These are phyloP conservation scores for Epithemia pelagica DNA, from an alignment of 108 stramenopile genomes.

Conservation along the genomic window DNA sequence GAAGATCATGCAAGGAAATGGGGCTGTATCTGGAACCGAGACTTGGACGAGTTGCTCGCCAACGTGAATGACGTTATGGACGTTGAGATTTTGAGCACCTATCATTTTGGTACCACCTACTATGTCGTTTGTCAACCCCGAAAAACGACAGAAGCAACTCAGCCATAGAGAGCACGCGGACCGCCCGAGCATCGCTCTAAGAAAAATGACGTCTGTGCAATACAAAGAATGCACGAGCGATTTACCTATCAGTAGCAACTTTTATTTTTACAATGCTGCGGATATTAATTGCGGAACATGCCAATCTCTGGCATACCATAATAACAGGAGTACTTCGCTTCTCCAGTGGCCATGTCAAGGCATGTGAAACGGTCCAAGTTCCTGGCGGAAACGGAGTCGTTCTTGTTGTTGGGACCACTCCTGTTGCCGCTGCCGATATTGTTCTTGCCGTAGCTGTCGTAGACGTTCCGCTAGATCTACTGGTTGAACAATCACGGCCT, in stretches of 20 bases:
- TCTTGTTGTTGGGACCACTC: slow-evolving; percentile 25
- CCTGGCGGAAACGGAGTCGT: slow-evolving; percentile 30
- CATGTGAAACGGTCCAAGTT: slow-evolving; percentile 30
- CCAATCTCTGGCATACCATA: too few relatives aligned
- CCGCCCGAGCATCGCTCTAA: too few relatives aligned
- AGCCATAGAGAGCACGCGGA: too few relatives aligned
- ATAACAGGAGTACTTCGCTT: too few relatives aligned
- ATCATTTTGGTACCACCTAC: slow-evolving; percentile 92
- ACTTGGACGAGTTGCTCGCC: slow-evolving; percentile 53
- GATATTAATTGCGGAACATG: too few relatives aligned
- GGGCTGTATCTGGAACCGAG: slow-evolving; percentile 90
- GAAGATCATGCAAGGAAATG: slow-evolving; percentile 80
- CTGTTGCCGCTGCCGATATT: slow-evolving; percentile 18
- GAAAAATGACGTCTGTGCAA: too few relatives aligned
- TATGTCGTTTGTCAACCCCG: slow-evolving; percentile 63
- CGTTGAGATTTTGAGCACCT: slow-evolving; percentile 44
- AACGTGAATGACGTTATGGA: slow-evolving; percentile 33
- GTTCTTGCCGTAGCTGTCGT: slow-evolving; percentile 43
- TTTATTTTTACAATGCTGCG: too few relatives aligned
- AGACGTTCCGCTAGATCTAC: slow-evolving; percentile 68
- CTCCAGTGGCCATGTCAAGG: not conserved
- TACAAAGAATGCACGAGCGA: too few relatives aligned
- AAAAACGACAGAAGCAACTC: slow-evolving; percentile 1
- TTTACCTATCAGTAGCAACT: too few relatives aligned
- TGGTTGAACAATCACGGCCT: slow-evolving; percentile 50